Conservation (phyloP, 805 yeast species). For the Candida krabiensis region DNA sequence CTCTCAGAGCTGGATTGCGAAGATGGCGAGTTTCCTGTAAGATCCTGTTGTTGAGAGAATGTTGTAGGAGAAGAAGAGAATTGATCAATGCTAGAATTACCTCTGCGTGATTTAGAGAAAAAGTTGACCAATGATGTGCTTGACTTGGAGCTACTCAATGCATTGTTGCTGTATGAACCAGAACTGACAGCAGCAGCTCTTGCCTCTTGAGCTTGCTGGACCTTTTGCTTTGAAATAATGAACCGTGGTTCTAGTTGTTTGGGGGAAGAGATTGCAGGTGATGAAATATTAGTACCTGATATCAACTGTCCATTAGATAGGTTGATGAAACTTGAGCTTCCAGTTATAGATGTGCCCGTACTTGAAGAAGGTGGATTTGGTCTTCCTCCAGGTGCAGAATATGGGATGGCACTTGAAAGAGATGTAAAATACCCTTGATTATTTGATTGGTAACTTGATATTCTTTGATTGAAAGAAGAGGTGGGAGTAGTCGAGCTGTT, state of each 20-base stretch:
- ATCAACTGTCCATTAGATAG: slow-evolving; percentile 58
- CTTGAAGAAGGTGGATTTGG: slow-evolving; percentile 27
- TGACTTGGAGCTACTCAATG: slow-evolving; percentile 30
- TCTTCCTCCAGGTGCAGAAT: slow-evolving; percentile 69
- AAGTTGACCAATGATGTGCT: slow-evolving; percentile 51
- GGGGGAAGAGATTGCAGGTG: slow-evolving; percentile 61
- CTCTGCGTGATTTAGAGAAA: slow-evolving; percentile 47
- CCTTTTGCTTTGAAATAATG: slow-evolving; percentile 76
- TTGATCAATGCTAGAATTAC: slow-evolving; percentile 33
- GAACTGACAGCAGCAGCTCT: slow-evolving; percentile 28
- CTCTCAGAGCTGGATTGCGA: slow-evolving; percentile 32
- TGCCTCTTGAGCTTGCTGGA: slow-evolving; percentile 54
- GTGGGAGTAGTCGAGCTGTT: slow-evolving; percentile 11
- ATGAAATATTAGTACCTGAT: slow-evolving; percentile 63
- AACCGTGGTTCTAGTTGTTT: slow-evolving; percentile 80
- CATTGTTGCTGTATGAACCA: slow-evolving; percentile 1
- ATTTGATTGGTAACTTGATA: slow-evolving; percentile 14
- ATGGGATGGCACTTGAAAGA: slow-evolving; percentile 64
- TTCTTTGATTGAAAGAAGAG: slow-evolving; percentile 11
- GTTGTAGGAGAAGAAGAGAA: slow-evolving; percentile 32
- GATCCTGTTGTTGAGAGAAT: slow-evolving; percentile 34
- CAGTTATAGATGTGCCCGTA: slow-evolving; percentile 3
- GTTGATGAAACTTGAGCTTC: slow-evolving; percentile 24
- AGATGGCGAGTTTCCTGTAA: slow-evolving; percentile 29
- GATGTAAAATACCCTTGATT: slow-evolving; percentile 35